A percentile compares a stretch with the other conserved stretches of the same genome.
Conservation (phyloP, 192 early-diverging fungal genomes). For the Linnemannia schmuckeri region DNA sequence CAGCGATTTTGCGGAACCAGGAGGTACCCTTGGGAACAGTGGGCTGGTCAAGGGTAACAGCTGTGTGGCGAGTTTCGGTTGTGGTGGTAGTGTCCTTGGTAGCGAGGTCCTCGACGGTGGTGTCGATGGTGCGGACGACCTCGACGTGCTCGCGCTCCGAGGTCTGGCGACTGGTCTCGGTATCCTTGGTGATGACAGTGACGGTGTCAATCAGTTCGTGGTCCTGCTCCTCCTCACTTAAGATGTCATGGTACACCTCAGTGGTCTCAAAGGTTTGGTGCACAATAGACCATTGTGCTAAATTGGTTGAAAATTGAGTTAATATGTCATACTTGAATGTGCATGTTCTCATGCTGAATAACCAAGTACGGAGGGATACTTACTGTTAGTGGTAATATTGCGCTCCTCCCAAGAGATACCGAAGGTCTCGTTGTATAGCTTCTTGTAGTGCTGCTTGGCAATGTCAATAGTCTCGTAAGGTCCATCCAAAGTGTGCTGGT, state of each 20-base stretch:
- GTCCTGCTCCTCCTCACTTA: conserved; percentile 15
- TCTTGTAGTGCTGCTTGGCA: conserved; percentile 36
- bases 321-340: not conserved
- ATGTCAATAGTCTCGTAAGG: conserved; percentile 37
- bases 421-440: conserved; percentile 27
- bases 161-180: not conserved
- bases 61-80: not conserved
- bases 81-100: conserved; percentile 19
- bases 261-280: conserved; percentile 7
- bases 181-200: not conserved
- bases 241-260: not conserved
- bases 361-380: not conserved
- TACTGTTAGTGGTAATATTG: conserved; percentile 20
- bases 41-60: conserved; percentile 8
- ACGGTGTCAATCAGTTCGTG: conserved; percentile 1
- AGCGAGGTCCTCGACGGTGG: conserved; percentile 9
- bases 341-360: not conserved
- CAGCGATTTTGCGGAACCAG: conserved; percentile 17
- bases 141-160: not conserved
- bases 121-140: not conserved
- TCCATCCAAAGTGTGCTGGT: conserved; percentile 19
- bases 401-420: conserved; percentile 39
- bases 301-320: not conserved
- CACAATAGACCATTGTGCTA: conserved; percentile 37
- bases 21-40: conserved; percentile 13